Base-by-base conservation (phyloP, 1,139 yeast species). In the Yamadazyma triangularis region DNA sequence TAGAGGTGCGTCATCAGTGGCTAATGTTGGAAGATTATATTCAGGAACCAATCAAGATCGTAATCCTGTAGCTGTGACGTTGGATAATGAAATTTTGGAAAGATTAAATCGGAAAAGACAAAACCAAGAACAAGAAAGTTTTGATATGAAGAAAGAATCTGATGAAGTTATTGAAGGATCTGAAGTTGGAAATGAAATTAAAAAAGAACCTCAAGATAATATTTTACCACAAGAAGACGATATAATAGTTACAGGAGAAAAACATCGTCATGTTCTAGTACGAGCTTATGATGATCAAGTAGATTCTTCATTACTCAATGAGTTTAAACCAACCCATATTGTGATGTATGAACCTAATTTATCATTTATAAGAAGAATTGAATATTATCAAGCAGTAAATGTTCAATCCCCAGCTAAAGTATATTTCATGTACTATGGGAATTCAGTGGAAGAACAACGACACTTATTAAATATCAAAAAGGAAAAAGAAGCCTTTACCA, bases 401-500 rank as follows among this genome's bases (percentile, higher is more conserved):
- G 64, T 63, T 27, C 69, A 72, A 4, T 50, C 55, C 13, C 76
- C 81, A 0, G 79, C 87, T 4, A 73, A 74, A 40, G 78, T 88
- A 0, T 89, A 68, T 49, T 80, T 89, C 48, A 75, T 91, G 86
- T 88, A 86, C 50, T 93, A 91, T 55, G 91, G 89, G 4, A 80
- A 79, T 15, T 87, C 96, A 1, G 80, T 85, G 2, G 98, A 93
- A 53, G 98, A 93, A 51, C 93, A 89, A 48, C 69, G 72, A 26
- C 93, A 84, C 50, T 63, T 93, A 34, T 64, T 77, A 11, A 70
- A 75, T 2, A 83, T 91, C 33, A 77, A 89, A 41, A 77, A 77
- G 38, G 98, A 93, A 48, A 93, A 91, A 48, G 96, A 88, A 41
- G 79, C 96, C 0, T 91, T 91, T 50, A 81, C 96, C 0, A 76